Evolutionary conservation across 352 stramenopile genomes (phyloP).

Genomic region (Pythium sp.): DNA sequence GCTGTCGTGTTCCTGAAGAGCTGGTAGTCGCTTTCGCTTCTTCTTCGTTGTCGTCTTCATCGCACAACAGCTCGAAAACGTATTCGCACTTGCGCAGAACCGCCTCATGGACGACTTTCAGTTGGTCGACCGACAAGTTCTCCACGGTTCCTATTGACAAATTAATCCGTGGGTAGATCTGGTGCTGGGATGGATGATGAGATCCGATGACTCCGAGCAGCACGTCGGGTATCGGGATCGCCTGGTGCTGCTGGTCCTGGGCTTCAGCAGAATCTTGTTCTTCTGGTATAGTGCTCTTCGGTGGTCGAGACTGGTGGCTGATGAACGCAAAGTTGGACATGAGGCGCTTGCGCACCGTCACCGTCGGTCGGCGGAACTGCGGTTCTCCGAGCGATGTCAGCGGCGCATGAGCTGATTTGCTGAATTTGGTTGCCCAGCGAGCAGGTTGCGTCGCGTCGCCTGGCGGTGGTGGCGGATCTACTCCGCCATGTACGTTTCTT

Average conservation of each 20-base stretch:
- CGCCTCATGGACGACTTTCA: constrained; percentile 23
- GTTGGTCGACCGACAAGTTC: constrained; percentile 16
- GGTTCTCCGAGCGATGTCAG: neutral
- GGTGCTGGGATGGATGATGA: constrained; percentile 13
- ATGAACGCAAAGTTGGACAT: constrained; percentile 15
- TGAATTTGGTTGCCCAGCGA: constrained; percentile 5
- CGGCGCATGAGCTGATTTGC: too few relatives aligned
- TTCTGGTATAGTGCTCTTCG: neutral
- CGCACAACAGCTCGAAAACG: constrained; percentile 60
- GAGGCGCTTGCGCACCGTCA: constrained; percentile 8
- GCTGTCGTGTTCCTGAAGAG: neutral
- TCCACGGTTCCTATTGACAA: neutral
- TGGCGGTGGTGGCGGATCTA: constrained; percentile 49
- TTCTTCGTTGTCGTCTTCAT: constrained; percentile 27
- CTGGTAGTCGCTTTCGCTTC: neutral
- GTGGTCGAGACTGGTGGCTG: constrained; percentile 3
- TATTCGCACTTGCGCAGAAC: constrained; percentile 49
- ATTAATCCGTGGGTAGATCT: constrained; percentile 12
- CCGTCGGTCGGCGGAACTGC: constrained; percentile 8
- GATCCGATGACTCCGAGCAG: constrained; percentile 35
- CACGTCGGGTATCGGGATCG: constrained; percentile 44
- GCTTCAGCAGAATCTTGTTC: too few relatives aligned
- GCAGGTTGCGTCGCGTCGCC: constrained; percentile 26
- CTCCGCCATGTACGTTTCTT: constrained; percentile 63
- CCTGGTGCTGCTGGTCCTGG: neutral